Percentiles rank a stretch among this genome's conserved stretches.
phyloP scores from a whole-genome alignment of 2,329 filamentous ascomycete genomes.

The Blastomyces gilchristii region DNA sequence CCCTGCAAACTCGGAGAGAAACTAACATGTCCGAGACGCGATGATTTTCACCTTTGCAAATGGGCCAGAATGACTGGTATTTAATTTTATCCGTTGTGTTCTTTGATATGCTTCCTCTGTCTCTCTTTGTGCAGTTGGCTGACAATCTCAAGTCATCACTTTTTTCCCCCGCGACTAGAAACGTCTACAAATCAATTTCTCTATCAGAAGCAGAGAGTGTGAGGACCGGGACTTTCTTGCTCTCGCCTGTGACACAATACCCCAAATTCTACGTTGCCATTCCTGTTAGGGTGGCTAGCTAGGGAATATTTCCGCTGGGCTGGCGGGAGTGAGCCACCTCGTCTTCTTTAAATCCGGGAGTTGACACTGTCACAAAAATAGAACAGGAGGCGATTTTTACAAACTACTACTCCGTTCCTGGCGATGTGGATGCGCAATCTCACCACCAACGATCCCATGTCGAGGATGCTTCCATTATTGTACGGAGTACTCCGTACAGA shows the following conservation, averaged over 20 bases:
- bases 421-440: not conserved
- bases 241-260: not conserved
- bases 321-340: not conserved
- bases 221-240: not conserved
- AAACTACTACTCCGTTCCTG: no score
- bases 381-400: constrained; percentile 1
- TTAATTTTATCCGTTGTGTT: not conserved
- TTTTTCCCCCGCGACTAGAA: not conserved
- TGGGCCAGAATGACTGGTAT: not conserved
- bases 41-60: not conserved
- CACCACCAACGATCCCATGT: not conserved
- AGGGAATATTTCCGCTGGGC: not conserved
- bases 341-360: not conserved
- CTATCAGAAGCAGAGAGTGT: not conserved
- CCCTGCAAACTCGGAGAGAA: not conserved
- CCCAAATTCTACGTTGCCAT: not conserved
- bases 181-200: not conserved
- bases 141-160: not conserved
- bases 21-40: not conserved
- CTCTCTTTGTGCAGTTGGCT: not conserved
- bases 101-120: not conserved
- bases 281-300: not conserved
- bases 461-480: no score
- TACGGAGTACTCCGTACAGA: no score
- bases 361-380: not conserved